These are phyloP conservation scores for Solanum ossicruentum DNA, from an alignment of 257 asterid species.

Conservation along the genomic window DNA sequence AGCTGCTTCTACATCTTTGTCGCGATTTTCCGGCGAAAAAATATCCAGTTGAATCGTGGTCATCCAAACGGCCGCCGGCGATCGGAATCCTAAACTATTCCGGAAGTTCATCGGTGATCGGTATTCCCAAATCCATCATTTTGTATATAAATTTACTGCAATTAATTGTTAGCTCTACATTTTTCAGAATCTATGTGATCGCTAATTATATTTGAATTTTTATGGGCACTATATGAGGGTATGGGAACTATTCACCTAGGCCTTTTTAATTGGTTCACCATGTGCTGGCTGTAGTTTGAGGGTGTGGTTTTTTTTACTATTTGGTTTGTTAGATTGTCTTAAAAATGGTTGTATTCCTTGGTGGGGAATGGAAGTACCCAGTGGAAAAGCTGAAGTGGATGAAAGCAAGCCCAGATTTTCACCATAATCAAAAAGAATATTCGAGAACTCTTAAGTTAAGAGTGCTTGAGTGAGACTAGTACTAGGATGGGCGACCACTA, in stretches of 20 bases:
- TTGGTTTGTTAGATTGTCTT: not conserved
- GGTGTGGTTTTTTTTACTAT: not conserved
- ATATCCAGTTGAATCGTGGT: not conserved
- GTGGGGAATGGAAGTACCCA: not conserved
- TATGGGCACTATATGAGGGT: not conserved
- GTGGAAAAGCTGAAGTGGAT: not conserved
- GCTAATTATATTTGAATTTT: not conserved
- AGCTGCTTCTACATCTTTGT: not conserved
- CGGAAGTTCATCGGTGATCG: not conserved
- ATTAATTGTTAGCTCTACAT: not conserved
- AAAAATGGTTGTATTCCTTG: not conserved
- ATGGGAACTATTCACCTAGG: too few species aligned
- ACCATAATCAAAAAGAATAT: not conserved
- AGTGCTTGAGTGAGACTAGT: too few species aligned
- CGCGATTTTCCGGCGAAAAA: not conserved
- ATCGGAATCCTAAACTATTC: not conserved
- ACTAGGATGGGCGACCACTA: too few species aligned
- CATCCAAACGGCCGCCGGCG: not conserved
- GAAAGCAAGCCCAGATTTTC: not conserved
- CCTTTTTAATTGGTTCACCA: not conserved
- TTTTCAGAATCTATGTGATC: not conserved
- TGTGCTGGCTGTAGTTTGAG: not conserved
- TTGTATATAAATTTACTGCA: not conserved
- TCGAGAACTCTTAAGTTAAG: too few species aligned
- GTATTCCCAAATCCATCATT: not conserved